A percentile compares a stretch with the other conserved stretches of the same genome.
Evolutionary conservation across 2,329 filamentous ascomycete species (phyloP).

Genomic region (Neospermospora avenae): DNA sequence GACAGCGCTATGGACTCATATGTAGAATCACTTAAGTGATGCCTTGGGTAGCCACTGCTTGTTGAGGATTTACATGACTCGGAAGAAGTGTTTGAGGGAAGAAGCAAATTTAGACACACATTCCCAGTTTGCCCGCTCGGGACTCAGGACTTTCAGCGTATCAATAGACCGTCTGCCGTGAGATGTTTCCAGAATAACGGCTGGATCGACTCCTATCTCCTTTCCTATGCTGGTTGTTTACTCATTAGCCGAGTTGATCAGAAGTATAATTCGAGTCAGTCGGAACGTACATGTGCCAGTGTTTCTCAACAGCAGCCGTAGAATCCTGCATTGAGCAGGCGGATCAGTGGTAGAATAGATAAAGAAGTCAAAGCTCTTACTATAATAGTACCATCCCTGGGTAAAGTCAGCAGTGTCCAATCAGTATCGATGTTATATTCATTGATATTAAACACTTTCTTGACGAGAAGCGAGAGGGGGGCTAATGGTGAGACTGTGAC

Average conservation of each 20-base stretch:
- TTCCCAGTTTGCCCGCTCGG: slow-evolving; percentile 83
- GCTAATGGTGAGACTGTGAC: background rate
- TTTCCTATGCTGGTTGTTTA: slow-evolving; percentile 59
- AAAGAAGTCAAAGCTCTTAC: slow-evolving; percentile 33
- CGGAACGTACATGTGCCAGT: slow-evolving; percentile 58
- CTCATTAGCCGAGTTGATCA: slow-evolving; percentile 9
- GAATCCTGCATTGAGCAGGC: slow-evolving; percentile 45
- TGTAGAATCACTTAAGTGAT: background rate
- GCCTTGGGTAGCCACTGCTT: background rate
- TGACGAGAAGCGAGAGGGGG: background rate
- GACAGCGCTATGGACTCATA: background rate
- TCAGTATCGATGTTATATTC: background rate
- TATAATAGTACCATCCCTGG: slow-evolving; percentile 64
- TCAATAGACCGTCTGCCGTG: slow-evolving; percentile 92
- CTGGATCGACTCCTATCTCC: slow-evolving; percentile 81
- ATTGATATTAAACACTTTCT: too few species aligned
- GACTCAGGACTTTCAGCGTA: slow-evolving; percentile 69
- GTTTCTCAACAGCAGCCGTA: slow-evolving; percentile 71
- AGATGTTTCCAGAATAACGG: slow-evolving; percentile 81
- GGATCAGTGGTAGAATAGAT: background rate
- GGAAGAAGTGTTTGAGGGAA: background rate
- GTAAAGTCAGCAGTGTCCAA: background rate
- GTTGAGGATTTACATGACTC: background rate
- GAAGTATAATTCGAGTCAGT: background rate
- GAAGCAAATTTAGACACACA: slow-evolving; percentile 55